phyloP scores from a whole-genome alignment of 2,329 filamentous ascomycete species.

The Neonectria faginata region DNA sequence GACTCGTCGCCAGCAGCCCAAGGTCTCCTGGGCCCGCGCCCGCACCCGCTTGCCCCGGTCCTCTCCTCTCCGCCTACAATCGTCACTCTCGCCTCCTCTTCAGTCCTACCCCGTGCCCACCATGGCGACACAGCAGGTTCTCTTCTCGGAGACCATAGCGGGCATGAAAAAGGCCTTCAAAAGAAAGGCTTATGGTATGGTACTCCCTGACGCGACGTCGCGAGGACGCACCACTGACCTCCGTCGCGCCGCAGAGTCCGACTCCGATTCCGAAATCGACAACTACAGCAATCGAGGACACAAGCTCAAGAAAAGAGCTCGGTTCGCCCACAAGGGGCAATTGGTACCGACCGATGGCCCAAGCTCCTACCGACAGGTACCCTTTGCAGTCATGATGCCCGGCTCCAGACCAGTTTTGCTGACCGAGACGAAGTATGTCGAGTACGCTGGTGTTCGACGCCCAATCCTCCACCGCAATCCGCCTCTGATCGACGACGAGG shows the following conservation, averaged over 20 bases:
- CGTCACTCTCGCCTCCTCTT: conserved; percentile 25
- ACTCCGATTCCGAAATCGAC: conserved; percentile 79
- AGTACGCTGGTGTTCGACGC: conserved; percentile 79
- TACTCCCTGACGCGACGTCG: conserved; percentile 15
- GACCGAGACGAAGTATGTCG: conserved; percentile 66
- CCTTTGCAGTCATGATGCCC: conserved; percentile 39
- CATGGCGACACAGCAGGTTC: conserved; percentile 67
- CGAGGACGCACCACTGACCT: conserved; percentile 38
- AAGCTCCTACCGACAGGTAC: conserved; percentile 77
- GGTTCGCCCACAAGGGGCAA: conserved; percentile 77
- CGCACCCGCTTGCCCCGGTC: conserved; percentile 24
- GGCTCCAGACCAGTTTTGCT: conserved; percentile 36
- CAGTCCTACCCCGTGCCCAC: conserved; percentile 31
- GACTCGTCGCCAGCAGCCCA: conserved; percentile 5
- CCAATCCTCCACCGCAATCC: conserved; percentile 81
- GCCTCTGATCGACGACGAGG: conserved; percentile 79
- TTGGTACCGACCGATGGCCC: conserved; percentile 74
- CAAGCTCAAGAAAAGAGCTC: conserved; percentile 81
- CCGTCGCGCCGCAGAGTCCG: conserved; percentile 69
- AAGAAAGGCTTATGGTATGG: conserved; percentile 70
- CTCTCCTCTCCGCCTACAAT: conserved; percentile 36
- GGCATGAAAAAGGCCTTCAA: conserved; percentile 77
- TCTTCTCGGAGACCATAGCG: conserved; percentile 74
- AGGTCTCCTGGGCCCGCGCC: conserved; percentile 21
- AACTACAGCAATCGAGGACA: conserved; percentile 79